Conservation (phyloP, 2,329 filamentous ascomycete species). For the Pseudogymnoascus sp. region DNA sequence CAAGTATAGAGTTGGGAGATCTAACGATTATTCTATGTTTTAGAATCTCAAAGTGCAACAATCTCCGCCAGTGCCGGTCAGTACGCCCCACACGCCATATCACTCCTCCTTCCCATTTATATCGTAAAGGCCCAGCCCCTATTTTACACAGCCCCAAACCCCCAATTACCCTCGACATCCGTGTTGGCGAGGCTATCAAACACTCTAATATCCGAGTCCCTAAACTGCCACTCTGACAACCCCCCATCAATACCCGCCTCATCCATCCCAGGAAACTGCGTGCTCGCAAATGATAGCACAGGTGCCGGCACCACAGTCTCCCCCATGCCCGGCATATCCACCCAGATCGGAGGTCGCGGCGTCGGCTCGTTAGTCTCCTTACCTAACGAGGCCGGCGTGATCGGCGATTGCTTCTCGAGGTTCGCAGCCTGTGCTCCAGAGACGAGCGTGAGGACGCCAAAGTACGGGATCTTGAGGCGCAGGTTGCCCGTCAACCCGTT, state of each 20-base stretch:
- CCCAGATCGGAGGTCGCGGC: neutral
- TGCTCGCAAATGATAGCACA: conserved; percentile 20
- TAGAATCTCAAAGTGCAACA: neutral
- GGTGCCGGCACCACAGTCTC: conserved; percentile 8
- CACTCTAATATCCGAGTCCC: conserved; percentile 22
- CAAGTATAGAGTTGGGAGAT: conserved; percentile 1
- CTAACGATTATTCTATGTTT: neutral
- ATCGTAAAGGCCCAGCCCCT: neutral
- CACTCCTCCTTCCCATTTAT: neutral
- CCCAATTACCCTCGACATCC: conserved; percentile 26
- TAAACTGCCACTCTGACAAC: conserved; percentile 13
- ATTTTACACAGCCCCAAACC: conserved; percentile 13
- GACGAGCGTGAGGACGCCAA: conserved; percentile 24
- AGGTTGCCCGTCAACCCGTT: conserved; percentile 16
- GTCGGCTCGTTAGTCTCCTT: neutral
- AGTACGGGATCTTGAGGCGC: conserved; percentile 26
- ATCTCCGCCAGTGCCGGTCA: too few species aligned
- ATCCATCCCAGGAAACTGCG: conserved; percentile 10
- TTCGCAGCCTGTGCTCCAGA: conserved; percentile 12
- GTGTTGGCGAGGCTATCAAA: conserved; percentile 26
- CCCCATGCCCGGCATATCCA: neutral
- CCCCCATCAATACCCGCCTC: conserved; percentile 12
- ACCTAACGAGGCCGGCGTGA: neutral
- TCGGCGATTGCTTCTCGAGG: neutral
- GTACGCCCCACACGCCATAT: neutral